A percentile compares a stretch with the other conserved stretches of the same genome.
Evolutionary conservation across 139 green algal species (phyloP).

Genomic region (Penium margaritaceum): DNA sequence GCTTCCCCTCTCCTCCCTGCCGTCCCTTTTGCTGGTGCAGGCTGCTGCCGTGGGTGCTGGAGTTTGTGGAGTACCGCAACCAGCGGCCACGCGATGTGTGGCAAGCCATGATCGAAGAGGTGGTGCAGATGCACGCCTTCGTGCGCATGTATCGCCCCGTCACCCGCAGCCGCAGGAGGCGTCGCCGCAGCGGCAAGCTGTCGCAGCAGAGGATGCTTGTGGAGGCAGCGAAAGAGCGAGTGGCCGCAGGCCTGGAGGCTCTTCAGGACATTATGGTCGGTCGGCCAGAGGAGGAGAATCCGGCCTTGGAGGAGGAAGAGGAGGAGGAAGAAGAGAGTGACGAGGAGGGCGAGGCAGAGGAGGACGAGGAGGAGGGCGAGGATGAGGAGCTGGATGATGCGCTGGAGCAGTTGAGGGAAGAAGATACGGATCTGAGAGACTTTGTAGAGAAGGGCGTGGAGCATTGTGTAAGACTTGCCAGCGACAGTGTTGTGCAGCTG

Average conservation of each 20-base stretch:
- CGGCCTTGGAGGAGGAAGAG: too few species aligned
- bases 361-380: background rate
- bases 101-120: conserved; percentile 15
- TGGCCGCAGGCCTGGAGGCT: too few species aligned
- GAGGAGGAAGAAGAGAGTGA: too few species aligned
- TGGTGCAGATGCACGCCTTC: conserved; percentile 1
- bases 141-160: background rate
- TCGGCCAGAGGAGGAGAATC: too few species aligned
- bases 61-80: conserved; percentile 14
- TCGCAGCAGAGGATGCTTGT: too few species aligned
- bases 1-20: too few species aligned
- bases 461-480: background rate
- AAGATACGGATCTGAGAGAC: background rate
- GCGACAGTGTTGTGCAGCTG: conserved; percentile 4
- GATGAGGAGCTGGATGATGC: background rate
- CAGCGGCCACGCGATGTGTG: conserved; percentile 7
- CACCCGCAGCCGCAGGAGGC: too few species aligned
- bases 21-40: too few species aligned
- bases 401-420: background rate
- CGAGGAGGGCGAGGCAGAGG: too few species aligned
- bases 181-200: too few species aligned
- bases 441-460: background rate
- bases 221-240: too few species aligned
- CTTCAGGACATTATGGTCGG: too few species aligned
- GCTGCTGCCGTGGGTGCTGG: background rate